A percentile compares a stretch with the other conserved stretches of the same genome.
Evolutionary conservation across 2,329 filamentous ascomycete species (phyloP).

Genomic region (Fusarium beomiforme): DNA sequence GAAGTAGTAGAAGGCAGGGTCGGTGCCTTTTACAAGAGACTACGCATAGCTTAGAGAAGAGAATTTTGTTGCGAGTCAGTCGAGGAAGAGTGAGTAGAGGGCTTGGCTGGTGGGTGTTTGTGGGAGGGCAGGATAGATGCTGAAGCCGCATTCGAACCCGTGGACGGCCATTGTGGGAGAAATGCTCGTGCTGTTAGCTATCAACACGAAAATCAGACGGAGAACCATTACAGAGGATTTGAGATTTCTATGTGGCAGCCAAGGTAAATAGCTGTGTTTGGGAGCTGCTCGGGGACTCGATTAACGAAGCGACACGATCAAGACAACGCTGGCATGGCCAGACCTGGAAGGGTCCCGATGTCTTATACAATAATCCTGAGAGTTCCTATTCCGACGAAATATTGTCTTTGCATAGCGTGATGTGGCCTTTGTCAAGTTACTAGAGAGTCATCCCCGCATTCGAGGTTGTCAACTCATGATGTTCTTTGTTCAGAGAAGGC

Average conservation of each 20-base stretch:
- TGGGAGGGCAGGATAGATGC: neutral
- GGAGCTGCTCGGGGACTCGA: neutral
- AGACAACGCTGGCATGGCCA: neutral
- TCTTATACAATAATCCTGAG: fast-evolving
- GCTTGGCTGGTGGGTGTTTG: neutral
- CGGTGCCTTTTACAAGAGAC: neutral
- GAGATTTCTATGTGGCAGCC: too few species aligned
- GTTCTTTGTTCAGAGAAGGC: neutral
- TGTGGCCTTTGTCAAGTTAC: neutral
- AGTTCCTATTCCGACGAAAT: neutral
- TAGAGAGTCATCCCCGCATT: neutral
- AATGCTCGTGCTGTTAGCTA: too few species aligned
- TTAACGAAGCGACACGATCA: neutral
- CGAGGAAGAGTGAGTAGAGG: neutral
- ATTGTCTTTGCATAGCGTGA: neutral
- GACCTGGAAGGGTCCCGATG: neutral
- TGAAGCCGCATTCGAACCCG: constrained; percentile 1
- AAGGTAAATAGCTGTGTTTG: neutral
- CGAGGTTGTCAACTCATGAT: neutral
- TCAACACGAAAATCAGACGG: too few species aligned
- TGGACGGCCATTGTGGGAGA: neutral
- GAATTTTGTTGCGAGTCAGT: neutral
- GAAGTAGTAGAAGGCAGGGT: neutral
- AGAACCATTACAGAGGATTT: too few species aligned
- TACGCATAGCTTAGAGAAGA: neutral